Evolutionary conservation across 805 yeast species (phyloP).

Genomic region (Naumovozyma baii): DNA sequence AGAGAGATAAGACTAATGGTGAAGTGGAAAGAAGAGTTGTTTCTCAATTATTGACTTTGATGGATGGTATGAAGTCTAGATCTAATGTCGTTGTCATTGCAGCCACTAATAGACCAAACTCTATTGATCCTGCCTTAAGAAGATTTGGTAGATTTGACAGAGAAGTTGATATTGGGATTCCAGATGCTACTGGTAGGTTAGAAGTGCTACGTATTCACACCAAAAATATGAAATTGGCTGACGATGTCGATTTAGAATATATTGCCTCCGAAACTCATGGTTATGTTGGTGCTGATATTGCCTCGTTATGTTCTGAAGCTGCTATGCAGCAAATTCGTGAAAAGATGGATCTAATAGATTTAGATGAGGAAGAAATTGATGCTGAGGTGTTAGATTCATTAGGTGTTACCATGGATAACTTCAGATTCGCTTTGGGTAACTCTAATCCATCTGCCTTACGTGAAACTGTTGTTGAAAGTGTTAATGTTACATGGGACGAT

Average conservation of each 20-base stretch:
- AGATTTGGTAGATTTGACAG: constrained; percentile 87
- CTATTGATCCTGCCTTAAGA: constrained; percentile 71
- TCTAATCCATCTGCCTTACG: constrained; percentile 98
- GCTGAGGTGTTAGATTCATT: constrained; percentile 93
- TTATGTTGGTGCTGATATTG: constrained; percentile 98
- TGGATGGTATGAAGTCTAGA: constrained; percentile 99
- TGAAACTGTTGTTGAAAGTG: constrained; percentile 98
- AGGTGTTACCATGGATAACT: constrained; percentile 98
- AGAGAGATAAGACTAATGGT: constrained; percentile 99
- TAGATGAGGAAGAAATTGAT: constrained; percentile 58
- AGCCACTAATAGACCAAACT: constrained; percentile 77
- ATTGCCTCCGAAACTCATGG: constrained; percentile 98
- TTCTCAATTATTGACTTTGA: constrained; percentile 89
- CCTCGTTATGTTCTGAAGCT: constrained; percentile 98
- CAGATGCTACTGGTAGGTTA: constrained; percentile 96
- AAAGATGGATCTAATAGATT: constrained; percentile 84
- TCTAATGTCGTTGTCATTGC: constrained; percentile 97
- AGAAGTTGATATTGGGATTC: constrained; percentile 87
- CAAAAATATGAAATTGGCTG: constrained; percentile 94
- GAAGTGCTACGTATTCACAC: constrained; percentile 97
- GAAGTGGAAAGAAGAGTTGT: constrained; percentile 99
- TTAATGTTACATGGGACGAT: constrained; percentile 98
- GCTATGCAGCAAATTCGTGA: constrained; percentile 99
- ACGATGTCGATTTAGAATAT: constrained; percentile 89
- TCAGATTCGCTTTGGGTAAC: constrained; percentile 93